Evolutionary conservation across 495 filamentous ascomycete genomes (phyloP).

Genomic region (Astrocystis sublimbata): DNA sequence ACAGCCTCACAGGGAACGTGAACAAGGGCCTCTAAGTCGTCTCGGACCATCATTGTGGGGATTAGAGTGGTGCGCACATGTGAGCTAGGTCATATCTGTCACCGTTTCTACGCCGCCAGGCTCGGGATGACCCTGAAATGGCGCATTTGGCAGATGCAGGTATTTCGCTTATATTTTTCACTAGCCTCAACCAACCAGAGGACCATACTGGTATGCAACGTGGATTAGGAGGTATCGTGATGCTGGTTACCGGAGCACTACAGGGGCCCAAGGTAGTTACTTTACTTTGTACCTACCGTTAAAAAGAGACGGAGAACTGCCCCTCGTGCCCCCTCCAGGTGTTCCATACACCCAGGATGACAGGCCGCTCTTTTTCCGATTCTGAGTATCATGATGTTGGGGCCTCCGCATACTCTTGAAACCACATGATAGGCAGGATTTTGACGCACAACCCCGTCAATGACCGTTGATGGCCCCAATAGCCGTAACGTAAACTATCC

Average conservation of each 20-base stretch:
- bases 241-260: neutral
- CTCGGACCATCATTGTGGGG: constrained; percentile 3
- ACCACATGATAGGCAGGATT: neutral
- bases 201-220: neutral
- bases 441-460: neutral
- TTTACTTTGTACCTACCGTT: neutral
- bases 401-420: neutral
- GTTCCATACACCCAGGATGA: neutral
- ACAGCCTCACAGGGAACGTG: neutral
- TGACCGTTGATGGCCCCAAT: neutral
- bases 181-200: no score
- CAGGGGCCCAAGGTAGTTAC: neutral
- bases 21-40: neutral
- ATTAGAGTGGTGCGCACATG: neutral
- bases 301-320: constrained; percentile 1
- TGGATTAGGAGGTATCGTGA: neutral
- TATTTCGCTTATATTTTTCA: constrained; percentile 7
- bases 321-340: neutral
- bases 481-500: no score
- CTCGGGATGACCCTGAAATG: neutral
- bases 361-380: neutral
- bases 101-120: constrained; percentile 1
- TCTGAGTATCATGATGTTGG: neutral
- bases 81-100: neutral
- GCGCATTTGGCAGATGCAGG: neutral